These are phyloP conservation scores for Polychaeton citri DNA, from an alignment of 2,329 filamentous ascomycete species.

Conservation along the genomic window DNA sequence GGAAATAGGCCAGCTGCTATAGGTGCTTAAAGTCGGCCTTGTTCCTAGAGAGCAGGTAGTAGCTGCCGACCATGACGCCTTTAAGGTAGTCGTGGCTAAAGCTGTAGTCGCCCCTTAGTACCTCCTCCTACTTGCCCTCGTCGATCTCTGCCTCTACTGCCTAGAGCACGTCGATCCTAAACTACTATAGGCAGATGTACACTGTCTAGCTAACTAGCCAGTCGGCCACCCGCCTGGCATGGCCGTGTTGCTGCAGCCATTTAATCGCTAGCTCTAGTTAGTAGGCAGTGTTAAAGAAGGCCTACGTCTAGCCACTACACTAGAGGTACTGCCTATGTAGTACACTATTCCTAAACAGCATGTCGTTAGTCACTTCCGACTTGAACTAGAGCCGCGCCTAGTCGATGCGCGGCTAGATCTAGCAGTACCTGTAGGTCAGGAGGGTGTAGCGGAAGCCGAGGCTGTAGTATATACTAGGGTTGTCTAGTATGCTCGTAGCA, in stretches of 20 bases:
- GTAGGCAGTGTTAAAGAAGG: not conserved
- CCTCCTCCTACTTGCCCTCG: not conserved
- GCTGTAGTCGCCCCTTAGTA: not conserved
- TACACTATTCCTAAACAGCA: not conserved
- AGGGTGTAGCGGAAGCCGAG: slow-evolving; percentile 1
- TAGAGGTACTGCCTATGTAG: not conserved
- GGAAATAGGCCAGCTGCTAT: not conserved
- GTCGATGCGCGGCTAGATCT: slow-evolving; percentile 1
- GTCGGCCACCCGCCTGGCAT: not conserved
- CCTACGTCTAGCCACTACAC: not conserved
- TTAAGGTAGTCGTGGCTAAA: not conserved
- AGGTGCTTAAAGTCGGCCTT: not conserved
- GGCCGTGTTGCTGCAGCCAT: not conserved
- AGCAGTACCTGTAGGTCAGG: not conserved
- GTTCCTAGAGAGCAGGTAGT: not conserved
- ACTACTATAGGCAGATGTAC: not conserved
- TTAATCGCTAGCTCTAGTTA: not conserved
- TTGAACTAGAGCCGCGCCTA: slow-evolving; percentile 1
- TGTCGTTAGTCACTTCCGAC: not conserved
- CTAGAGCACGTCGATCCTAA: not conserved
- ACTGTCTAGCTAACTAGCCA: not conserved
- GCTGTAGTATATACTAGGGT: not conserved
- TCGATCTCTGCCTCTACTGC: not conserved
- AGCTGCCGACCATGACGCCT: not conserved
- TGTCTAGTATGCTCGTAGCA: not conserved